phyloP scores from a whole-genome alignment of 177 flowering plant genomes.

The Vitis hybrid region DNA sequence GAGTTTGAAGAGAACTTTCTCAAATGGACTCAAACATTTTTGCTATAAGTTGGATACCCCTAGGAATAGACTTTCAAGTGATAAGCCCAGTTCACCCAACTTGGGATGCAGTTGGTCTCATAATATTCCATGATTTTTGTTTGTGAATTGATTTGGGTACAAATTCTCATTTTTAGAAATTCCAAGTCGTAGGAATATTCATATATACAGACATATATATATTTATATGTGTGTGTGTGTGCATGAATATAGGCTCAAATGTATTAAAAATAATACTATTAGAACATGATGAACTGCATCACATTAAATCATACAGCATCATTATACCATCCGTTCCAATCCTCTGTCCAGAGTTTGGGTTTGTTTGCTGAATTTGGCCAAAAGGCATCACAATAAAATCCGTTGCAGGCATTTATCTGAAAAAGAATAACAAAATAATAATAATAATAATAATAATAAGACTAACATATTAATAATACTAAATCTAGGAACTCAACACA shows the following conservation, averaged over 20 bases:
- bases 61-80: too few species aligned
- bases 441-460: background rate
- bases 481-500: background rate
- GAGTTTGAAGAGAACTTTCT: too few species aligned
- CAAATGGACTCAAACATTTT: too few species aligned
- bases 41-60: too few species aligned
- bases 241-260: background rate
- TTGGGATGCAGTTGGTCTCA: too few species aligned
- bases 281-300: slow-evolving; percentile 7
- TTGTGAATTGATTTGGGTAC: too few species aligned
- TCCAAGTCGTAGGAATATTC: too few species aligned
- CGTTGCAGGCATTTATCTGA: slow-evolving; percentile 94
- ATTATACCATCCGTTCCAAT: slow-evolving; percentile 96
- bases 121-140: too few species aligned
- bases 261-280: background rate
- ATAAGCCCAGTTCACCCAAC: too few species aligned
- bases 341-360: slow-evolving; percentile 89
- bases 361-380: slow-evolving; percentile 72
- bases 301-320: slow-evolving; percentile 7
- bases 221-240: too few species aligned
- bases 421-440: slow-evolving; percentile 5
- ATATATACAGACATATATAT: too few species aligned
- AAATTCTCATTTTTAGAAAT: too few species aligned
- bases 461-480: background rate
- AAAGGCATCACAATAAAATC: slow-evolving; percentile 86